These are phyloP conservation scores for Prillingera fragicola DNA, from an alignment of 1,284 basidiomycete genomes.

Conservation along the genomic window DNA sequence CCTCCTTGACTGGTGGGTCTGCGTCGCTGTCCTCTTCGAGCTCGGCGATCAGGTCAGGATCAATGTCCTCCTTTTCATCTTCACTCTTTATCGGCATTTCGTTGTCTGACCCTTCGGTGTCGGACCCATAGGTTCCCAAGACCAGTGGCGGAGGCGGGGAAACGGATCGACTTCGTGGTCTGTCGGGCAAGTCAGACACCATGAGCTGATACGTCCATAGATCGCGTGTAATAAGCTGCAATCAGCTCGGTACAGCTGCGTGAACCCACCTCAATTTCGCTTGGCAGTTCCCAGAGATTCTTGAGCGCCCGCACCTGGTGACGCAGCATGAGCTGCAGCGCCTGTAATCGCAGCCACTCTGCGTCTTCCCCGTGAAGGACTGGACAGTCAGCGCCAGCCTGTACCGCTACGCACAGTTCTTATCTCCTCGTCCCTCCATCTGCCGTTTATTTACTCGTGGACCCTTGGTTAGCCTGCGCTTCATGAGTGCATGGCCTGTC, in stretches of 20 bases:
- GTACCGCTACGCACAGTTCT: constrained; percentile 28
- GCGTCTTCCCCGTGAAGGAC: constrained; percentile 74
- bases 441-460: constrained; percentile 26
- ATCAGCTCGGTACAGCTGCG: not conserved
- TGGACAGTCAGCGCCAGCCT: constrained; percentile 38
- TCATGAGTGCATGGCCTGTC: constrained; percentile 29
- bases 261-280: constrained; percentile 66
- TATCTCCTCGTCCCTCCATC: constrained; percentile 28
- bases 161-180: too few relatives aligned
- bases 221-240: constrained; percentile 68
- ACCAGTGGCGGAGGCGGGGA: too few relatives aligned
- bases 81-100: constrained; percentile 17
- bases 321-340: constrained; percentile 69
- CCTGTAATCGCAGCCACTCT: constrained; percentile 71
- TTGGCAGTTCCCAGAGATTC: constrained; percentile 64
- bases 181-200: too few relatives aligned
- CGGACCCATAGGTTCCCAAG: too few relatives aligned
- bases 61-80: constrained; percentile 14
- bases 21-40: constrained; percentile 8
- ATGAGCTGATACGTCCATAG: constrained; percentile 71
- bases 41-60: constrained; percentile 38
- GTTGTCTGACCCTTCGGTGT: constrained; percentile 2
- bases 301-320: constrained; percentile 64
- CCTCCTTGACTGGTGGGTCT: constrained; percentile 4
- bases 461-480: constrained; percentile 26